Evolutionary conservation across 768 basidiomycete genomes (phyloP), one percentile per base, ranked within the genome.

Genomic region (Phanerodontia chrysosporium): DNA sequence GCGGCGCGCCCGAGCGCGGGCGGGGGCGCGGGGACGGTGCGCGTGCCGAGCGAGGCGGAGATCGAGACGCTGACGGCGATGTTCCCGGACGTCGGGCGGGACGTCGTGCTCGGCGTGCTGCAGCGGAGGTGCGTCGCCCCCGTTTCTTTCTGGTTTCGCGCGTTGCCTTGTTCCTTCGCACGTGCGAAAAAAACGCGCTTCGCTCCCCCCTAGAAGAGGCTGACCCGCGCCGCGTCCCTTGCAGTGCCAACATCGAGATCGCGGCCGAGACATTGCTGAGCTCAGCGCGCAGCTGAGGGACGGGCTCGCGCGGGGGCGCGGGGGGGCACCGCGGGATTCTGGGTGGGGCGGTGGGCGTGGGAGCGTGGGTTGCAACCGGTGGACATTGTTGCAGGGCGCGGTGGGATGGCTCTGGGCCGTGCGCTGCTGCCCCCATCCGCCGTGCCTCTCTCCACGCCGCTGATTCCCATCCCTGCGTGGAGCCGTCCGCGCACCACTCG

Each of bases 41-140:
- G 90, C 44, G 84, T 85, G 12, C 89, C 92, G 1, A 80, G 80
- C 25, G 89, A 92, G 35, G 76, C 82, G 27, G 94, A 96, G 72
- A 89, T 95, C 54, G 70, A 76, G 8, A 84, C 90, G 49, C 66
- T 95, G 55, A 81, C 83, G 48, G 79, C 73, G 51, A 94, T 97
- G 89, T 97, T 97, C 69, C 93, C 94, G 22, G 83, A 89, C 67
- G 67, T 90, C 28, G 80, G 82, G 36, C 78, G 92, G 49, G 88
- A 91, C 52, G 80, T 84, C 24, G 75, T 95, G 10, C 80, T 94
- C 1, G 82, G 81, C 22, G 87, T 92, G 12, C 74, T 97, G 39
- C 92, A 95, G 69, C 76, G 89, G 70, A 95, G 89, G 93, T 92
- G 66, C 32, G 5, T 39, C n/a, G n/a, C n/a, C n/a, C 27, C 45